Percentiles rank a stretch among this genome's conserved stretches.
These are phyloP conservation scores for Xylariales sp. DNA, from an alignment of 2,329 filamentous ascomycete genomes.

Conservation along the genomic window DNA sequence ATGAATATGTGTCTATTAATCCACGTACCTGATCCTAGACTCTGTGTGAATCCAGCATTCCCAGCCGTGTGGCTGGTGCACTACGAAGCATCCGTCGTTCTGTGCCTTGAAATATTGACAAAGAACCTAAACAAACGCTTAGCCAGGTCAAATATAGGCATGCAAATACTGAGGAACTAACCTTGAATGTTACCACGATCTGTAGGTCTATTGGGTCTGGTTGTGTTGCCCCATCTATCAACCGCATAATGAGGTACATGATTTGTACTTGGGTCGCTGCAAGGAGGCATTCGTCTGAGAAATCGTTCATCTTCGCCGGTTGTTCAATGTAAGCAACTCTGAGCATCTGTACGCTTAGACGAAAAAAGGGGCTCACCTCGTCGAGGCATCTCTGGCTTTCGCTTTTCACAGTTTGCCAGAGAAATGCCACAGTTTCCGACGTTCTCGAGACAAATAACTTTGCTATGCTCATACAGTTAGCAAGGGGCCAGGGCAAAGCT, in stretches of 20 bases:
- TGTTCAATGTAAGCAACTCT: too few relatives aligned
- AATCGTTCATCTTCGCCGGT: not conserved
- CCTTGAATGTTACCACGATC: not conserved
- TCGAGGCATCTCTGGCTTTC: constrained; percentile 8
- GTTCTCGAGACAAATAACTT: constrained; percentile 17
- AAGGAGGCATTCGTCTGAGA: not conserved
- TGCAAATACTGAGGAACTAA: not conserved
- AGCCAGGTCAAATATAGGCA: too few relatives aligned
- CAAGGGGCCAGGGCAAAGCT: constrained; percentile 13
- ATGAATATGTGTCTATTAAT: too few relatives aligned
- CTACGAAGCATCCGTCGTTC: too few relatives aligned
- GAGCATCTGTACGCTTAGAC: too few relatives aligned
- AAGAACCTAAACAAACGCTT: too few relatives aligned
- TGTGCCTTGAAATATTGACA: too few relatives aligned
- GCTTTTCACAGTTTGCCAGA: constrained; percentile 15
- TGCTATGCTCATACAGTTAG: constrained; percentile 19
- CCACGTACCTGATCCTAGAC: not conserved
- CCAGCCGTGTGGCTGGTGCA: too few relatives aligned
- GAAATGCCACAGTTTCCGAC: constrained; percentile 13
- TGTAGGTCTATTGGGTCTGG: not conserved
- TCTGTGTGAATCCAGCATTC: not conserved
- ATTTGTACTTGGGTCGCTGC: not conserved
- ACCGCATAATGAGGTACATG: not conserved
- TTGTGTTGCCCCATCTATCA: not conserved
- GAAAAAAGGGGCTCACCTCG: not conserved